Base-by-base conservation (phyloP, 1,139 yeast species). In the Pichia sp. region DNA sequence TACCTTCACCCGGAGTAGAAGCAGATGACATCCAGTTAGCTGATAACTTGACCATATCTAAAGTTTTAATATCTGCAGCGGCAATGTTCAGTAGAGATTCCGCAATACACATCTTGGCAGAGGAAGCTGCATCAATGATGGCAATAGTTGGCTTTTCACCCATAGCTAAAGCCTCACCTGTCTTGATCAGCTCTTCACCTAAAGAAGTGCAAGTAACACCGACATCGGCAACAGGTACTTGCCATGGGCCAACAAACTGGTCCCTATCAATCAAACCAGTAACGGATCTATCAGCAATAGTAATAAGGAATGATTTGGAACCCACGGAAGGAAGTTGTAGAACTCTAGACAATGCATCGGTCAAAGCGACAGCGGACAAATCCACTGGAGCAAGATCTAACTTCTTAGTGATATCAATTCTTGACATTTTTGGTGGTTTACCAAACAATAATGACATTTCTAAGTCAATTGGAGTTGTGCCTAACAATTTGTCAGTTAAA, bases 11-110 rank as follows among this genome's bases (percentile, higher is more conserved):
- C 16, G 84, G 84, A 64, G 92, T 96, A 48, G 95, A 80, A 40
- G 99, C 97, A 54, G 99, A 93, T 15, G 97, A 85, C 99, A 95
- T 95, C 99, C 99, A 95, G 76, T 95, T 95, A 53, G 99, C 99
- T 55, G 97, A 88, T 58, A 95, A 75, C 67, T 92, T 88, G 54
- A 93, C 85, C 62, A 85, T 81, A 58, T 85, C 85, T 59, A 93
- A 75, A 11, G 85, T 76, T 57, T 86, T 81, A 57, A 93, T 80
- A 70, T 93, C 96, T 45, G 99, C 95, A 46, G 99, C 98, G 64
- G 85, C 82, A 49, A 93, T 70, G 69, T 95, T 95, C 71, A 92
- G 73, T 66, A 95, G 78, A 1, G 98, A 86, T 76, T 95, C 99
- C 34, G 98, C 99, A 57, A 95, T 96, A 62, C 93, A 82, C 86